Evolutionary conservation across 345 rosid species (phyloP), one percentile per base, ranked within the genome.

Genomic region (Gossypium turneri): DNA sequence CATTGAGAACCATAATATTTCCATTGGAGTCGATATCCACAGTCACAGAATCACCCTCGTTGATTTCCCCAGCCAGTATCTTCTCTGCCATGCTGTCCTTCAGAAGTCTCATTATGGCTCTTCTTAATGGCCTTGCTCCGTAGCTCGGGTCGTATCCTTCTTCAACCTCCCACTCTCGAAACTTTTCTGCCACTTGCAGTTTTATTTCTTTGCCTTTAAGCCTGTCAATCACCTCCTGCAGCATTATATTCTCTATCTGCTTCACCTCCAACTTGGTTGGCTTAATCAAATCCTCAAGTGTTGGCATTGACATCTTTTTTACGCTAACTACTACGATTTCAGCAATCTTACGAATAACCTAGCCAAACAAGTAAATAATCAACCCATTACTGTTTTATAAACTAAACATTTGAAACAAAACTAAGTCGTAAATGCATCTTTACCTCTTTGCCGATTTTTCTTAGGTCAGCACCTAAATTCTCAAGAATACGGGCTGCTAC

Each of bases 11-110:
- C 0, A 87, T 86, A 50, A 95, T 94, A 17, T 84, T 89, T n/a
- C 98, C 99, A 47, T 88, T 88, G 0, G 86, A 83, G 76, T 93
- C 91, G 0, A 93, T 92, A 79, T 95, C 98, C 7, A 91, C 92
- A 0, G 93, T 94, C 7, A 93, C 98, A 0, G 93, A 93, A 70
- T 89, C 97, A 4, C 98, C 97, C 48, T 93, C 94, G 65, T 89
- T 93, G 76, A 95, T 95, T 73, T 91, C 98, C 74, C 93, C 81
- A 34, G 90, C 84, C 24, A 95, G 97, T 98, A 95, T 91, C 81
- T 95, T 95, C 90, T 93, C 97, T 1, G 93, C 98, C 99, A 95
- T 89, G 75, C 92, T 88, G 80, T 93, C 99, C 79, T 95, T 97
- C 47, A 95, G 80, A 19, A 93, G 90, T 81, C 97, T 89, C 98